phyloP scores from a whole-genome alignment of 805 yeast genomes.

The Ogataea corticis region DNA sequence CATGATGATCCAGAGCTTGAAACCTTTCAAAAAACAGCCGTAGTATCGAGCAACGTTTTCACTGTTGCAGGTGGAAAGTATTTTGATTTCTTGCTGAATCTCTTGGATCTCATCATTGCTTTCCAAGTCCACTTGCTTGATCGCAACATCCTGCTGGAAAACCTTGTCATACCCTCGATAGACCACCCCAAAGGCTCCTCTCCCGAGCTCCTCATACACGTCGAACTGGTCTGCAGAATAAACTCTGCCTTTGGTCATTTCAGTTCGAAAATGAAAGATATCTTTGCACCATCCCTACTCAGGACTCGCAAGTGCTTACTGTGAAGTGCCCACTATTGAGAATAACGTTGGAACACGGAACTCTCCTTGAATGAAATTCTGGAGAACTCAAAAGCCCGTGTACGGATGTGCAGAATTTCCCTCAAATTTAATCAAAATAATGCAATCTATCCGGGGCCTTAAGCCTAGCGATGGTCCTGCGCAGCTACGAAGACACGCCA shows the following conservation, averaged over 20 bases:
- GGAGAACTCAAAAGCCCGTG: not conserved
- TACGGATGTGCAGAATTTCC: not conserved
- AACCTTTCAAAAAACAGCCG: conserved; percentile 71
- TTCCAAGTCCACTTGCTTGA: conserved; percentile 72
- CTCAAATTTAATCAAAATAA: too few relatives aligned
- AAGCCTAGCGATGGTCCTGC: too few relatives aligned
- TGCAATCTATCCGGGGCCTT: too few relatives aligned
- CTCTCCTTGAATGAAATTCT: not conserved
- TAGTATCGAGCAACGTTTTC: conserved; percentile 64
- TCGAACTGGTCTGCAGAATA: conserved; percentile 46
- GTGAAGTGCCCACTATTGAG: too few relatives aligned
- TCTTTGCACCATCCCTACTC: too few relatives aligned
- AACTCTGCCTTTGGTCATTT: conserved; percentile 2
- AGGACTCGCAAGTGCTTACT: too few relatives aligned
- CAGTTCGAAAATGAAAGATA: not conserved
- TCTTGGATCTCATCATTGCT: conserved; percentile 69
- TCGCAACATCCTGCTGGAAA: conserved; percentile 49
- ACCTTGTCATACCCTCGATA: conserved; percentile 57
- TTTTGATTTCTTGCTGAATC: conserved; percentile 69
- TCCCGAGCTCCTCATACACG: conserved; percentile 58
- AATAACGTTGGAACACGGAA: not conserved
- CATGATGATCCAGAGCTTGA: conserved; percentile 78
- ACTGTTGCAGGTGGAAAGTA: conserved; percentile 64
- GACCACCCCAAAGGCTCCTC: conserved; percentile 80
- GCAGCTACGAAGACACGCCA: too few relatives aligned